Percentiles rank a stretch among this genome's conserved stretches.
phyloP scores from a whole-genome alignment of 306 rosid species.

The Cajanus cajan region DNA sequence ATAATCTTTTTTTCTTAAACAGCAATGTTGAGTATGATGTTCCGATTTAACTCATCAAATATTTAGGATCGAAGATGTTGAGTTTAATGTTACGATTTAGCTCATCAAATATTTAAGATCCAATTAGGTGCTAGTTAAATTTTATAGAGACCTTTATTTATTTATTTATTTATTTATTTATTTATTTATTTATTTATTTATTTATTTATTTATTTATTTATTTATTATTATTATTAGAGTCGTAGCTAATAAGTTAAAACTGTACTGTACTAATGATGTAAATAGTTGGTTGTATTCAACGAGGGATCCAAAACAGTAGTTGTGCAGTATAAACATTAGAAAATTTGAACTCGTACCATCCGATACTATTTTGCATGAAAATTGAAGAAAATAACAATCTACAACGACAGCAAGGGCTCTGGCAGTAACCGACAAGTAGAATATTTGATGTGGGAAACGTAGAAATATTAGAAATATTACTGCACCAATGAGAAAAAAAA shows the following conservation, averaged over 20 bases:
- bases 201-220: no score
- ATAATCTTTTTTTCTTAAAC: no score
- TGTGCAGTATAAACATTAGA: neutral
- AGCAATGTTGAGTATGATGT: no score
- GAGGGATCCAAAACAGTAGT: neutral
- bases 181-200: no score
- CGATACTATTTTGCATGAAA: neutral
- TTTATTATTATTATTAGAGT: no score
- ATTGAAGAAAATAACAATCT: neutral
- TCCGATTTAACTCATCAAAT: no score
- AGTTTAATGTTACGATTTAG: neutral
- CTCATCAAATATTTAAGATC: neutral
- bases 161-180: no score
- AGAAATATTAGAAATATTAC: slow-evolving; percentile 5
- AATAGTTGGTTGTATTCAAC: neutral
- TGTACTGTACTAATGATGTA: no score
- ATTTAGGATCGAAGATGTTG: no score
- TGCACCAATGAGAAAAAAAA: neutral
- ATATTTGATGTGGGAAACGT: neutral
- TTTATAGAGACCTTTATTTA: no score
- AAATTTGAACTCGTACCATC: neutral
- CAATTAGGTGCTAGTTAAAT: neutral
- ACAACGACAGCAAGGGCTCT: neutral
- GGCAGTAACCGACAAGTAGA: neutral
- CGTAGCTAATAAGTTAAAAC: no score